phyloP scores from a whole-genome alignment of 371 early-diverging fungal genomes.

The Circinella umbellata region DNA sequence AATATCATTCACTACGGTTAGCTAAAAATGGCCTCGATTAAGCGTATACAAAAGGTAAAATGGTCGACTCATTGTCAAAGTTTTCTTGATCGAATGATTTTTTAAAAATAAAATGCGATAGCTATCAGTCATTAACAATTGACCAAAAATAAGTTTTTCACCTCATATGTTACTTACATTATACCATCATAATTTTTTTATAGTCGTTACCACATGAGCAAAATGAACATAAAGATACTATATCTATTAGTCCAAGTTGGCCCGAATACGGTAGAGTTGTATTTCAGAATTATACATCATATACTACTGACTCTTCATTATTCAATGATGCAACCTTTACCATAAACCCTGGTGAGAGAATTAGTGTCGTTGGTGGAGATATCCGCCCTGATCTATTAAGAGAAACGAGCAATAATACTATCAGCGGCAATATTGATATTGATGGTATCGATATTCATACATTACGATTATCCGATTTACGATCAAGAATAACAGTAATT shows the following conservation, averaged over 20 bases:
- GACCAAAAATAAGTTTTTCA: constrained; percentile 74
- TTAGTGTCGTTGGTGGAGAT: background rate
- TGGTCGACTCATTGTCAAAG: no score
- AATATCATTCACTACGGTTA: constrained; percentile 15
- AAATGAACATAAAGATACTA: constrained; percentile 3
- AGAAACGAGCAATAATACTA: constrained; percentile 55
- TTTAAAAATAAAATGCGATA: no score
- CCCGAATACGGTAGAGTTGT: constrained; percentile 67
- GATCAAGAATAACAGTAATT: constrained; percentile 81
- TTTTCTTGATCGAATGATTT: no score
- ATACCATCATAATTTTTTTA: background rate
- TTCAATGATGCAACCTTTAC: background rate
- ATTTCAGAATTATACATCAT: constrained; percentile 63
- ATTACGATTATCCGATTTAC: constrained; percentile 78
- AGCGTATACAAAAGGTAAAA: constrained; percentile 76
- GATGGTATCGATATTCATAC: constrained; percentile 87
- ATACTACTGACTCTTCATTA: no score
- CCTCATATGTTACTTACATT: background rate
- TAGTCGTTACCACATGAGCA: background rate
- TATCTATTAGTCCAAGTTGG: constrained; percentile 75
- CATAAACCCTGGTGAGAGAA: background rate
- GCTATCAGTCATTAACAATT: constrained; percentile 42
- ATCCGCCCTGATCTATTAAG: background rate
- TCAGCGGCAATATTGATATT: constrained; percentile 54
- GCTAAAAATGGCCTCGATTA: constrained; percentile 83